Base-by-base conservation (phyloP, 1,139 yeast species). In the Kluyveromyces marxianus region DNA sequence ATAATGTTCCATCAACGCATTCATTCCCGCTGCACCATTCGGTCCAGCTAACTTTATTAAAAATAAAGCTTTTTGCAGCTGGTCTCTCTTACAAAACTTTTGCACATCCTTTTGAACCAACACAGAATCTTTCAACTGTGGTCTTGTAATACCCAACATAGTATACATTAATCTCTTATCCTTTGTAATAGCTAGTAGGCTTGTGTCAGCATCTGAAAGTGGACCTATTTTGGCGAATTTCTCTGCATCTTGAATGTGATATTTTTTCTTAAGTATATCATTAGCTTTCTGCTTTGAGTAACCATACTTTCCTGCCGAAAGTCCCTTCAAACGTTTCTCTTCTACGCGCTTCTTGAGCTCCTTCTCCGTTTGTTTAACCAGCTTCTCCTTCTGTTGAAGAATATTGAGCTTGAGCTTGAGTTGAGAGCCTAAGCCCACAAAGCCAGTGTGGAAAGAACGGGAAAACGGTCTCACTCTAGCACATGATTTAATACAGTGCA, bases 11-110 rank as follows among this genome's bases (percentile, higher is more conserved):
- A 78, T 60, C 1, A 84, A 70, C 14, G 74, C 69, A 51, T 84
- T 84, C 78, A 79, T 74, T 0, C 78, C 85, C 29, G 79, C 85
- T 0, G 70, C 58, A 7, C 86, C 86, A 31, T 70, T 68, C 4
- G 53, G 54, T 28, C 72, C 68, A 0, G 85, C 80, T 28, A 81
- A 51, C 42, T 71, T 69, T 4, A 78, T 72, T 26, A 82, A 62
- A 49, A 70, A 69, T 14, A 73, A 53, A 0, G 92, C 90, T 49
- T 84, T 72, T 32, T 67, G 69, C 0, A 69, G 52, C 44, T 74
- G 74, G 45, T 71, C 79, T 44, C 74, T 62, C 25, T 66, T 67
- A 30, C 83, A 64, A 47, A 82, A 72, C 46, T 74, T 73, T 10
- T 65, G 54, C 0, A 76, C 79, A 48, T 81, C 82, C 34, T 70